Conservation (phyloP, 768 basidiomycete genomes). For the Pisolithus tinctorius region DNA sequence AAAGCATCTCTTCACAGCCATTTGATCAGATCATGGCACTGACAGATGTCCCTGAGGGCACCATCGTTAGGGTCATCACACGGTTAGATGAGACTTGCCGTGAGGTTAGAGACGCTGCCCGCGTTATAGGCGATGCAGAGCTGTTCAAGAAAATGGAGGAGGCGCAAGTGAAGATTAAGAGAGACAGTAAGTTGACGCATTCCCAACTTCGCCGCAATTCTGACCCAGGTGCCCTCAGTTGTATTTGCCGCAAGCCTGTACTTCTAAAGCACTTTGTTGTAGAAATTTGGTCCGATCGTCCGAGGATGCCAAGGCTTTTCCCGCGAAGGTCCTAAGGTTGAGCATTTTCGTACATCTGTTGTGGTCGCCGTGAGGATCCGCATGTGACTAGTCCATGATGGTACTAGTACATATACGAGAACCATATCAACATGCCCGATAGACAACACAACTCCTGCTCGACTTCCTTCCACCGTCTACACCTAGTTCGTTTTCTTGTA, state of each 20-base stretch:
- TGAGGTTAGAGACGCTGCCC: conserved; percentile 93
- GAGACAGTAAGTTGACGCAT: conserved; percentile 72
- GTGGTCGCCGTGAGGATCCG: no score
- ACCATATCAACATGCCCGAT: no score
- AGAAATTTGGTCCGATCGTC: neutral
- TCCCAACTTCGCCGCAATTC: neutral
- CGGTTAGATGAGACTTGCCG: conserved; percentile 94
- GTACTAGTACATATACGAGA: no score
- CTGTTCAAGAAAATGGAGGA: conserved; percentile 99
- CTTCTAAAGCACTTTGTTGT: conserved; percentile 40
- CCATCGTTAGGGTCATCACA: conserved; percentile 93
- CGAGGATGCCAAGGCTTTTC: no score
- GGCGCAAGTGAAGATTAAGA: conserved; percentile 85
- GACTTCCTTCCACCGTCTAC: no score
- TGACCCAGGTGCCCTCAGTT: conserved; percentile 37
- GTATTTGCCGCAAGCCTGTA: conserved; percentile 86
- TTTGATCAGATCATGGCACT: conserved; percentile 90
- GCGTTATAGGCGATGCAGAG: conserved; percentile 94
- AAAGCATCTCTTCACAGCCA: conserved; percentile 47
- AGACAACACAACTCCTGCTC: no score
- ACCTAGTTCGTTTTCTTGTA: no score
- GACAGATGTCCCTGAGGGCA: conserved; percentile 95
- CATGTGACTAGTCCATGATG: no score
- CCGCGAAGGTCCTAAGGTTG: no score
- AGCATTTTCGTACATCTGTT: no score